Conservation (phyloP, 2,329 filamentous ascomycete genomes). For the Aureobasidium sp. region DNA sequence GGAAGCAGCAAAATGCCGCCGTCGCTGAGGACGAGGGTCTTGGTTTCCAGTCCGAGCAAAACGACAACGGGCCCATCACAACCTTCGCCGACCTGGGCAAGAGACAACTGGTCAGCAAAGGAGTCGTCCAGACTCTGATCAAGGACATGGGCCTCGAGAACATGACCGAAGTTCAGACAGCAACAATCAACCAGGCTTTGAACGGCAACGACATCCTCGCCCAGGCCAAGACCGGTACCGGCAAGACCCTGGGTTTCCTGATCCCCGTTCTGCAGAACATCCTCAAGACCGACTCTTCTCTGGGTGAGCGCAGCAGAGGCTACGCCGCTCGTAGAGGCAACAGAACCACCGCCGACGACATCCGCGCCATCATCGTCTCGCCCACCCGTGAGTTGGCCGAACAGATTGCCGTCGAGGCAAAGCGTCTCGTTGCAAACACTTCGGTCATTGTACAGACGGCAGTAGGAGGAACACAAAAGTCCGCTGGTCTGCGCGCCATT, state of each 20-base stretch:
- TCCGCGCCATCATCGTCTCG: slow-evolving; percentile 53
- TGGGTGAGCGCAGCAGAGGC: slow-evolving; percentile 40
- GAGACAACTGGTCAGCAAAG: slow-evolving; percentile 50
- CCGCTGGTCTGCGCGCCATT: slow-evolving; percentile 56
- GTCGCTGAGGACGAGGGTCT: slow-evolving; percentile 21
- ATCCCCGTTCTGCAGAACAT: slow-evolving; percentile 78
- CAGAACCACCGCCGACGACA: slow-evolving; percentile 41
- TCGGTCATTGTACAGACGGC: slow-evolving; percentile 64
- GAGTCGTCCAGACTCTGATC: slow-evolving; percentile 61
- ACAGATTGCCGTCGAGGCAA: slow-evolving; percentile 63
- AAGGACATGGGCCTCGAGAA: slow-evolving; percentile 64
- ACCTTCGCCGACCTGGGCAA: slow-evolving; percentile 37
- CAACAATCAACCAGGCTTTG: slow-evolving; percentile 73
- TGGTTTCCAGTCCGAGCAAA: slow-evolving; percentile 16
- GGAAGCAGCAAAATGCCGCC: slow-evolving; percentile 30
- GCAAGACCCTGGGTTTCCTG: slow-evolving; percentile 91
- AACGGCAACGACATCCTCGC: slow-evolving; percentile 76
- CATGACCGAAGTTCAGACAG: slow-evolving; percentile 89
- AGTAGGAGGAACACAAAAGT: slow-evolving; percentile 87
- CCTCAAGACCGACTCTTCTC: slow-evolving; percentile 52
- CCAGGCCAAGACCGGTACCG: slow-evolving; percentile 93
- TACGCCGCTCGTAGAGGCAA: not conserved
- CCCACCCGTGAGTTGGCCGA: slow-evolving; percentile 57
- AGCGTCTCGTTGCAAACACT: slow-evolving; percentile 56
- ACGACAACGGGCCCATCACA: slow-evolving; percentile 22